A percentile compares a stretch with the other conserved stretches of the same genome.
These are phyloP conservation scores for Chaetomium olivaceum DNA, from an alignment of 2,329 filamentous ascomycete genomes.

Conservation along the genomic window DNA sequence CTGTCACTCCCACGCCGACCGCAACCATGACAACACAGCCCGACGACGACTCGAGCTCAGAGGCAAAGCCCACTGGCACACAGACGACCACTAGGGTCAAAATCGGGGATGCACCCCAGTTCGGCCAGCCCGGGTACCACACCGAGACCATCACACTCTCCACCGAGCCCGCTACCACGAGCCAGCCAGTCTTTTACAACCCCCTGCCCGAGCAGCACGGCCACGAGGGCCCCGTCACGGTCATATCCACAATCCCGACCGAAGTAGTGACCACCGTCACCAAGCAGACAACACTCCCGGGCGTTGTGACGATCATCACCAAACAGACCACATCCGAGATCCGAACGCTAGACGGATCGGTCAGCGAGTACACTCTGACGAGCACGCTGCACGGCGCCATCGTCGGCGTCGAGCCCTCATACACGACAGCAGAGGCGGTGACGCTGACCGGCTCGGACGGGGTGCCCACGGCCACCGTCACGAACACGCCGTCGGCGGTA, in stretches of 20 bases:
- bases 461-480: not conserved
- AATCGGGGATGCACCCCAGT: not conserved
- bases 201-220: not conserved
- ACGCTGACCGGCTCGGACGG: not conserved
- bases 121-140: not conserved
- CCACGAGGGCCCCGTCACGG: not conserved
- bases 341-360: not conserved
- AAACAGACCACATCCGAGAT: not conserved
- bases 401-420: not conserved
- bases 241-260: not conserved
- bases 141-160: not conserved
- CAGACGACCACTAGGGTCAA: not conserved
- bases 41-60: not conserved
- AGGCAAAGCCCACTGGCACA: not conserved
- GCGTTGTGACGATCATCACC: not conserved
- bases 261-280: not conserved
- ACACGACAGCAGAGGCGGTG: not conserved
- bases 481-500: not conserved
- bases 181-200: not conserved
- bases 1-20: not conserved
- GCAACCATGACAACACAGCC: not conserved
- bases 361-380: not conserved
- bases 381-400: not conserved
- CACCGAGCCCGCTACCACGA: not conserved
- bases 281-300: not conserved